Percentiles rank a stretch among this genome's conserved stretches.
Conservation (phyloP, 2,329 filamentous ascomycete species). For the Alternaria solani region DNA sequence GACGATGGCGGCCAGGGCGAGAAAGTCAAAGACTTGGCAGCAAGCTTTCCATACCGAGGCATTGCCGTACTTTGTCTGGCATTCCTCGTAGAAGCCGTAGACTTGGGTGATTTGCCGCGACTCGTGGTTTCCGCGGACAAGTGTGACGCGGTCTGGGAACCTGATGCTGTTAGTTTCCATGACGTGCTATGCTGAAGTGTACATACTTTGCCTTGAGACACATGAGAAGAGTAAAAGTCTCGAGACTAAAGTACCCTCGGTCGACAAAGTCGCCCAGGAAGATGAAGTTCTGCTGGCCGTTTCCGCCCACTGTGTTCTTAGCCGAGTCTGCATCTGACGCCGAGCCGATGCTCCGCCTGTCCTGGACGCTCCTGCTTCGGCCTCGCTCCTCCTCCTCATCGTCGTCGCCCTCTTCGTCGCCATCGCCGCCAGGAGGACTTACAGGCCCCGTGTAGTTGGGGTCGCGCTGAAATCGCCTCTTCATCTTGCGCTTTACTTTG, state of each 20-base stretch:
- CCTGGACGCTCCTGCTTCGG: conserved; percentile 54
- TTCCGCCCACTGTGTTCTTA: conserved; percentile 55
- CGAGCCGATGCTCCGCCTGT: conserved; percentile 51
- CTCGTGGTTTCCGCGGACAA: conserved; percentile 88
- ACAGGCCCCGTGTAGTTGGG: conserved; percentile 63
- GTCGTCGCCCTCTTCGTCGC: conserved; percentile 55
- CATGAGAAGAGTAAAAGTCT: conserved; percentile 76
- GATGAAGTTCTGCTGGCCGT: conserved; percentile 73
- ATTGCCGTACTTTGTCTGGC: conserved; percentile 97
- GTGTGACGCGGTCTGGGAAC: conserved; percentile 75
- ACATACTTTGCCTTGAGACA: conserved; percentile 75
- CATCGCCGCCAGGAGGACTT: conserved; percentile 59
- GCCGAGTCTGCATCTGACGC: conserved; percentile 52
- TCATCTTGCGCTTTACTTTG: conserved; percentile 85
- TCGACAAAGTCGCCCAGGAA: conserved; percentile 77
- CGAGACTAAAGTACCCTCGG: conserved; percentile 76
- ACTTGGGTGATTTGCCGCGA: conserved; percentile 99
- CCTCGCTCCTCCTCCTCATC: conserved; percentile 60
- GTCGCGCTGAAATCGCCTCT: conserved; percentile 61
- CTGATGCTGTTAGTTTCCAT: conserved; percentile 48
- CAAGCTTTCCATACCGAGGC: conserved; percentile 99
- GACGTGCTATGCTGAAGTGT: not conserved
- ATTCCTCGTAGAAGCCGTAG: conserved; percentile 99
- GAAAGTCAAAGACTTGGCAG: conserved; percentile 98
- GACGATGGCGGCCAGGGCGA: conserved; percentile 94